Percentiles rank a stretch among this genome's conserved stretches.
Evolutionary conservation across 2,329 filamentous ascomycete species (phyloP).

Genomic region (Pseudogymnoascus verrucosus): DNA sequence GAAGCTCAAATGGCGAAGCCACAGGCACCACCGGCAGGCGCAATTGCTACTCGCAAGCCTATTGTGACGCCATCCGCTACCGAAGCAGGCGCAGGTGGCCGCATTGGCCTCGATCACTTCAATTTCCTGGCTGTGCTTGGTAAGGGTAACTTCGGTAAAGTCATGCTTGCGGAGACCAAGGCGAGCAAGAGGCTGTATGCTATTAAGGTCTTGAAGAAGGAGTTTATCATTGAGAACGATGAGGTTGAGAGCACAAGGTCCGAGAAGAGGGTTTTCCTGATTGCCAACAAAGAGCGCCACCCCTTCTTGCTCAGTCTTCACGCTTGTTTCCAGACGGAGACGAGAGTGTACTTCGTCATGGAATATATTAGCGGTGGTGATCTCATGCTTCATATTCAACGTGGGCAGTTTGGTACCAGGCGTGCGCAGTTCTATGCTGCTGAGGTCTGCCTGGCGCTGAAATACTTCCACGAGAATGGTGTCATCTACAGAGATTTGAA

Average conservation of each 20-base stretch:
- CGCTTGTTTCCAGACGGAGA: constrained; percentile 98
- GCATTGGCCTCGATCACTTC: constrained; percentile 96
- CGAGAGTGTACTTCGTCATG: constrained; percentile 98
- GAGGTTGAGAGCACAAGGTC: constrained; percentile 97
- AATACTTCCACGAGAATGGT: constrained; percentile 99
- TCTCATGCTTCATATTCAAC: constrained; percentile 97
- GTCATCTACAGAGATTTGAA: constrained; percentile 89
- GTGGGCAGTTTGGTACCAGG: constrained; percentile 91
- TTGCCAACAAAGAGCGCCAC: constrained; percentile 94
- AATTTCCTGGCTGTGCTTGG: constrained; percentile 97
- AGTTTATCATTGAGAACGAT: constrained; percentile 99
- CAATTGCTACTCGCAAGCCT: constrained; percentile 41
- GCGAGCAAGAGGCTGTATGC: constrained; percentile 85
- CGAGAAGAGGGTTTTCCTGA: constrained; percentile 93
- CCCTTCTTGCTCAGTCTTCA: constrained; percentile 93
- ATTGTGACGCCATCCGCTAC: constrained; percentile 55
- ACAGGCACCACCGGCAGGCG: constrained; percentile 25
- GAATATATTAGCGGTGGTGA: constrained; percentile 98
- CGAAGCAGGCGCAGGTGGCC: constrained; percentile 63
- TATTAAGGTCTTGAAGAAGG: constrained; percentile 98
- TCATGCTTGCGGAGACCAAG: constrained; percentile 98
- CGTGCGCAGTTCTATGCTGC: constrained; percentile 98
- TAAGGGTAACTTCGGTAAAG: constrained; percentile 99
- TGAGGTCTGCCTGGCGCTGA: constrained; percentile 91
- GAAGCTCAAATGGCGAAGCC: constrained; percentile 13